Percentiles rank a stretch among this genome's conserved stretches.
phyloP scores from a whole-genome alignment of 2,329 filamentous ascomycete genomes.

The Diaporthe sp. region DNA sequence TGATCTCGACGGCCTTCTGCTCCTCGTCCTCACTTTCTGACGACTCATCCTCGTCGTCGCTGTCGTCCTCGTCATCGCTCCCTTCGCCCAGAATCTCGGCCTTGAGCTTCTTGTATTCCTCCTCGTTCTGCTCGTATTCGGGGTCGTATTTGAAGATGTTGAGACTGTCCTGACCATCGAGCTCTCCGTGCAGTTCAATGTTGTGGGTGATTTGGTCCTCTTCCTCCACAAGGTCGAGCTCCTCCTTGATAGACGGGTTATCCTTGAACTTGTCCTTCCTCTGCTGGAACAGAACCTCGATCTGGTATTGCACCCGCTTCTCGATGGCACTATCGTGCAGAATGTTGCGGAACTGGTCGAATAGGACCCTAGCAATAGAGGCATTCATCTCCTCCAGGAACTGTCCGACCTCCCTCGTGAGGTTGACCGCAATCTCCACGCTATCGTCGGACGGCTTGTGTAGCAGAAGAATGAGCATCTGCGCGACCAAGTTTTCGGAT shows the following conservation, averaged over 20 bases:
- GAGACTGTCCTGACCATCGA: constrained; percentile 86
- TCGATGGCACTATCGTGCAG: constrained; percentile 97
- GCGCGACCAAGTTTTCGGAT: constrained; percentile 91
- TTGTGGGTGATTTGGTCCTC: constrained; percentile 97
- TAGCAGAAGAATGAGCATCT: constrained; percentile 91
- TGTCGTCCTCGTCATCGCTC: constrained; percentile 83
- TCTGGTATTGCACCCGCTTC: constrained; percentile 99
- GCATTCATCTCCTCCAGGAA: constrained; percentile 96
- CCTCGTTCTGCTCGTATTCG: constrained; percentile 91
- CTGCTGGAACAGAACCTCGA: constrained; percentile 96
- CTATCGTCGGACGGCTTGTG: constrained; percentile 98
- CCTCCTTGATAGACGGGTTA: constrained; percentile 89
- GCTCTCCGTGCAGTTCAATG: constrained; percentile 83
- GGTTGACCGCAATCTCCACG: constrained; percentile 94
- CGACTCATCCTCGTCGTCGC: constrained; percentile 76
- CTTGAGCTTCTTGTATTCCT: constrained; percentile 89
- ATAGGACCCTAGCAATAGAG: constrained; percentile 88
- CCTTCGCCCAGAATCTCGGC: constrained; percentile 94
- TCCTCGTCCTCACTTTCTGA: constrained; percentile 81
- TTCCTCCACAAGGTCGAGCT: constrained; percentile 95
- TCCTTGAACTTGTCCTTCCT: constrained; percentile 98
- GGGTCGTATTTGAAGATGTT: constrained; percentile 97
- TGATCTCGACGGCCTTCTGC: constrained; percentile 90
- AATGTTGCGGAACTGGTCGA: constrained; percentile 95
- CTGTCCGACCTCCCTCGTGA: constrained; percentile 93